These are phyloP conservation scores for Macrotyloma uniflorum DNA, from an alignment of 306 rosid species.

Conservation along the genomic window DNA sequence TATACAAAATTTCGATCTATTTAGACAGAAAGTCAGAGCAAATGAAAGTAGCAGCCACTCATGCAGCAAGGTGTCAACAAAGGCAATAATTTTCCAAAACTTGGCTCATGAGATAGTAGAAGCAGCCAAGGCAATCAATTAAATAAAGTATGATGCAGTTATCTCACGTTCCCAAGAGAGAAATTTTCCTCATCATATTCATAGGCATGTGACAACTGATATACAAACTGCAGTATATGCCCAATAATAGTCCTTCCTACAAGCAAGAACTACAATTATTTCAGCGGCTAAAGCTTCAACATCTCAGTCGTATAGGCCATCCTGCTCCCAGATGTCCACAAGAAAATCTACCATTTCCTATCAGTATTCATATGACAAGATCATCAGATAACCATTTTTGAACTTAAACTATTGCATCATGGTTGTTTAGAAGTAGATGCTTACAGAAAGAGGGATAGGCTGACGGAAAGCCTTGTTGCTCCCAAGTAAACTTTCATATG, in stretches of 20 bases:
- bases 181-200: conserved; percentile 40
- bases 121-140: conserved; percentile 38
- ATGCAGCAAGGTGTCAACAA: conserved; percentile 23
- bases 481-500: conserved; percentile 82
- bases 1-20: not conserved
- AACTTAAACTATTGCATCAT: not conserved
- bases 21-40: not conserved
- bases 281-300: conserved; percentile 26
- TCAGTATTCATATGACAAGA: conserved; percentile 15
- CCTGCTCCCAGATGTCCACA: conserved; percentile 94
- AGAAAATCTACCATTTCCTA: conserved; percentile 99
- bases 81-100: conserved; percentile 26
- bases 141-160: conserved; percentile 35
- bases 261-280: conserved; percentile 48
- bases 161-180: conserved; percentile 32
- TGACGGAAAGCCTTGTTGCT: conserved; percentile 89
- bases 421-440: conserved; percentile 29
- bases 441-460: conserved; percentile 80
- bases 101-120: conserved; percentile 32
- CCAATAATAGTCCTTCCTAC: conserved; percentile 44
- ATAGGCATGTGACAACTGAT: conserved; percentile 38
- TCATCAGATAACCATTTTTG: conserved; percentile 18
- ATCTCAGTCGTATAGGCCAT: conserved; percentile 84
- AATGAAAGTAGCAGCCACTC: conserved; percentile 18
- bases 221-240: conserved; percentile 44